Conservation (phyloP, 306 rosid species). For the Castanea crenata region DNA sequence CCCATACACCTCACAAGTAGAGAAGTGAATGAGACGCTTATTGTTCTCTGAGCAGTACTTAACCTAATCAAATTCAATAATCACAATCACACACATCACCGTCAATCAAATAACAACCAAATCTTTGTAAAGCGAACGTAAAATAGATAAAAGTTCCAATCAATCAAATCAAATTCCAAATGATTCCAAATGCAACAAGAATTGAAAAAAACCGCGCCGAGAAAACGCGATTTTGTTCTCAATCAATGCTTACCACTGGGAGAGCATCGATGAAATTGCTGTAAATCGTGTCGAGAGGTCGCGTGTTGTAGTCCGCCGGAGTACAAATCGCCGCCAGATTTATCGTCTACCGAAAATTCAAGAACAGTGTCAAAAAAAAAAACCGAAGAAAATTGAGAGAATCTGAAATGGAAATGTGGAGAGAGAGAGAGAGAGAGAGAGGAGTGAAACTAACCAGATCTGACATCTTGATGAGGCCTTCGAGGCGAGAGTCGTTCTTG, state of each 20-base stretch:
- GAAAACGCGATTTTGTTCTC: neutral
- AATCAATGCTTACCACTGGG: slow-evolving; percentile 64
- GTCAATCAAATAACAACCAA: slow-evolving; percentile 21
- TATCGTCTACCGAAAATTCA: slow-evolving; percentile 50
- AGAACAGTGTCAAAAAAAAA: neutral
- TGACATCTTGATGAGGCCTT: slow-evolving; percentile 83
- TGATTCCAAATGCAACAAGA: neutral
- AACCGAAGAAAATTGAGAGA: neutral
- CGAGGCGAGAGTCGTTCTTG: slow-evolving; percentile 86
- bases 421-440: neutral
- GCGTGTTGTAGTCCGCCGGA: slow-evolving; percentile 94
- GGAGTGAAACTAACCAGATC: slow-evolving; percentile 79
- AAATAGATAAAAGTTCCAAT: neutral
- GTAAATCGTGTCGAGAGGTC: slow-evolving; percentile 87
- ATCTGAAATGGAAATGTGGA: neutral
- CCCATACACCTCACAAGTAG: slow-evolving; percentile 96
- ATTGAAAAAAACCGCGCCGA: neutral
- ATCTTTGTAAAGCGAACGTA: neutral
- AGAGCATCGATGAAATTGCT: slow-evolving; percentile 94
- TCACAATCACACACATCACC: slow-evolving; percentile 33
- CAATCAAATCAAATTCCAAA: neutral
- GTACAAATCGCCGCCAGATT: slow-evolving; percentile 96
- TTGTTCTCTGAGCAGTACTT: slow-evolving; percentile 87
- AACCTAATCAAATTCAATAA: slow-evolving; percentile 44
- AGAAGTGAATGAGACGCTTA: slow-evolving; percentile 90